Conservation (phyloP, 1,284 basidiomycete genomes). For the Heterobasidion irregulare region DNA sequence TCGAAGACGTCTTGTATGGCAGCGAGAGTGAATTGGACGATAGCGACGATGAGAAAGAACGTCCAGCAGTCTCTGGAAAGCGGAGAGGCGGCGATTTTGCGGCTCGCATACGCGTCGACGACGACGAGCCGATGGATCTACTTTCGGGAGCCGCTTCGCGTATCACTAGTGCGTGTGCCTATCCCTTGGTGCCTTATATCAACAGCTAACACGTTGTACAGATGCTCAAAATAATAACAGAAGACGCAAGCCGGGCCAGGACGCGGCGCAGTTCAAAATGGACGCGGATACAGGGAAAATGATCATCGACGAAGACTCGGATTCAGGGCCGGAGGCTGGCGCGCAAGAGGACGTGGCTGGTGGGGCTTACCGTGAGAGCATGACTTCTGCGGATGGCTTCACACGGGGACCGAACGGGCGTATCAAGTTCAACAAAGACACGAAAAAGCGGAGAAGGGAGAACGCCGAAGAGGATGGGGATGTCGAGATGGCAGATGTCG, state of each 20-base stretch:
- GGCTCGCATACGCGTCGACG: conserved; percentile 76
- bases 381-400: conserved; percentile 86
- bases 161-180: conserved; percentile 50
- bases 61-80: conserved; percentile 16
- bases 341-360: conserved; percentile 56
- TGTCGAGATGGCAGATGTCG: conserved; percentile 62
- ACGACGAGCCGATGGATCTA: conserved; percentile 95
- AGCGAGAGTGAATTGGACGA: conserved; percentile 83
- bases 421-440: conserved; percentile 96
- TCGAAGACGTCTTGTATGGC: conserved; percentile 93
- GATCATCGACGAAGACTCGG: conserved; percentile 65
- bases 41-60: conserved; percentile 58
- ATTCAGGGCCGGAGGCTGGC: conserved; percentile 35
- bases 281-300: conserved; percentile 86
- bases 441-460: conserved; percentile 76
- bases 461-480: conserved; percentile 54
- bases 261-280: conserved; percentile 81
- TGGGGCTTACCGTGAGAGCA: conserved; percentile 77
- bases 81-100: conserved; percentile 31
- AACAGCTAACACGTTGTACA: conserved; percentile 19
- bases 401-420: conserved; percentile 77
- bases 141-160: conserved; percentile 77
- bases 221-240: conserved; percentile 39
- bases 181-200: conserved; percentile 2
- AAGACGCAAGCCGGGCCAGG: conserved; percentile 77